Percentiles rank a stretch among this genome's conserved stretches.
Evolutionary conservation across 2,329 filamentous ascomycete species (phyloP).

Genomic region (Exophiala oligosperma): DNA sequence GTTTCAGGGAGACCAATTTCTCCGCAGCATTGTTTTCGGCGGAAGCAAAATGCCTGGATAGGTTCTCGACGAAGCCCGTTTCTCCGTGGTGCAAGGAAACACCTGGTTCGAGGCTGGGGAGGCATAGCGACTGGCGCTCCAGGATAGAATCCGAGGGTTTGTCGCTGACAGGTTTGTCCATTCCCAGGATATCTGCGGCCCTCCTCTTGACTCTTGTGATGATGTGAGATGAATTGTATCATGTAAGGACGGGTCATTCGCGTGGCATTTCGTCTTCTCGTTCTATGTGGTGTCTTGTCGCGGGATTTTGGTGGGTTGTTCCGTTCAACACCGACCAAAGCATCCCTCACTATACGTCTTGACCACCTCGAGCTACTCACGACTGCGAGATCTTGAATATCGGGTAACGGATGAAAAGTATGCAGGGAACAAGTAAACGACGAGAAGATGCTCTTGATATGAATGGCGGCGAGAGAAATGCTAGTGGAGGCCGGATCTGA

Average conservation of each 20-base stretch:
- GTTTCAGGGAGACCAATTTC: slow-evolving; percentile 60
- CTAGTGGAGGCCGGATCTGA: not conserved
- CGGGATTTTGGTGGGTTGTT: not conserved
- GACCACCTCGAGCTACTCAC: too few species aligned
- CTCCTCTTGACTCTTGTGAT: not conserved
- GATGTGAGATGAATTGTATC: not conserved
- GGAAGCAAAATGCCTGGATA: slow-evolving; percentile 40
- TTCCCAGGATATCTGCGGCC: slow-evolving; percentile 8
- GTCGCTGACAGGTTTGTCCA: slow-evolving; percentile 7
- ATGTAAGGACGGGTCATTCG: not conserved
- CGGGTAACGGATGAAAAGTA: not conserved
- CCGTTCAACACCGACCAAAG: not conserved
- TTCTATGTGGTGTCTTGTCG: not conserved
- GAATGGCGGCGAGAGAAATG: not conserved
- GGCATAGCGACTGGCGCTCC: slow-evolving; percentile 45
- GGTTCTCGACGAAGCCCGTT: slow-evolving; percentile 41
- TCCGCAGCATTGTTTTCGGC: slow-evolving; percentile 63
- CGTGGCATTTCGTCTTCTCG: not conserved
- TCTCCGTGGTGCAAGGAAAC: slow-evolving; percentile 47
- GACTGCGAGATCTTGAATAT: not conserved
- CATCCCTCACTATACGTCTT: not conserved
- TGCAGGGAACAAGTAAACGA: not conserved
- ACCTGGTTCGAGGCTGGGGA: slow-evolving; percentile 42
- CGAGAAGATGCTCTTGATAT: not conserved
- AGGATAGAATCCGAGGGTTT: slow-evolving; percentile 7